Base-by-base conservation (phyloP, 2,329 filamentous ascomycete genomes). In the Iodosphaeria phyllophila region DNA sequence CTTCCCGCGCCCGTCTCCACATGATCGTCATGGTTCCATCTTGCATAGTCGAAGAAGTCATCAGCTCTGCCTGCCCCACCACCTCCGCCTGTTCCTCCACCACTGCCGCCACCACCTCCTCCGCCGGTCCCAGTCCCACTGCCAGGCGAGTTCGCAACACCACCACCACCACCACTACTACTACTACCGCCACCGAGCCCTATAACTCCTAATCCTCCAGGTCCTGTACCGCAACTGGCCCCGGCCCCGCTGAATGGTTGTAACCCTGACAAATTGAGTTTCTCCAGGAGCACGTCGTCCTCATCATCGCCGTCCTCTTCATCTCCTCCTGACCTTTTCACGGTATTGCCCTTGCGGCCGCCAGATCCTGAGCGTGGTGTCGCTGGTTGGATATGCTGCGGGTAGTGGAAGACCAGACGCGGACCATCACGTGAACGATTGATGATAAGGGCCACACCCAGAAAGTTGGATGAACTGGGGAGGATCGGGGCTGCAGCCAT, bases 381-480 rank as follows among this genome's bases (percentile, higher is more conserved):
- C n/a, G n/a, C n/a, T n/a, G n/a, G n/a, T n/a, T n/a, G n/a, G 21
- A 66, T 56, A 23, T 54, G 46, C n/a, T 72, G 63, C n/a, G 82
- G 82, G 41, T 89, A 89, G 48, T 92, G 79, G 48, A 84, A 92
- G 39, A 89, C 75, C 39, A 89, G 75, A 34, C 72, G 69, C 15
- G 82, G 77, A 10, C 82, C 80, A 37, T 79, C 75, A 35, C 75
- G 70, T 17, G 76, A 78, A 35, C 76, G 66, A 39, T 69, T 69
- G 39, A 79, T 69, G 35, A 83, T 68, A 19, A 86, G 64, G 25
- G 79, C 68, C 29, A 86, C 68, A 20, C 73, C 77, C 25, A 84
- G 47, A 34, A 69, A 61, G 41, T 67, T 69, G 35, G 60, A 56
- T 18, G 51, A 44, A 40, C 55, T 63, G 28, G 65, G 57, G 5